Conservation (phyloP, 2,329 filamentous ascomycete genomes). For the Ilyonectria mors-panacis region DNA sequence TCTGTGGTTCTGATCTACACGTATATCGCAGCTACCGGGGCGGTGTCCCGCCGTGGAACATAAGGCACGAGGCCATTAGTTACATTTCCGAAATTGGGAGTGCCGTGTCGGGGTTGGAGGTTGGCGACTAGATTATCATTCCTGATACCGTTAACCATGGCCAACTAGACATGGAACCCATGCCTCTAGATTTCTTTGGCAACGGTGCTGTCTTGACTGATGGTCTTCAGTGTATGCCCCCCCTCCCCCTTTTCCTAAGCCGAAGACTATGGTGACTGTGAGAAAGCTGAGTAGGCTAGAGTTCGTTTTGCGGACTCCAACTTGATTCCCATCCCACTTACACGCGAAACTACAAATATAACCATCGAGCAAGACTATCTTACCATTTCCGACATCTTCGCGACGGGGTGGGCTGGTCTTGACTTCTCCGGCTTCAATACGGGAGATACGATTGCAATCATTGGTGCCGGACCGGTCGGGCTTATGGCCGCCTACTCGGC, state of each 20-base stretch:
- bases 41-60: neutral
- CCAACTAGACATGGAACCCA: conserved; percentile 9
- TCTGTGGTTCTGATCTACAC: conserved; percentile 14
- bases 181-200: neutral
- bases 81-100: conserved; percentile 10
- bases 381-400: conserved; percentile 18
- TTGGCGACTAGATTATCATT: conserved; percentile 16
- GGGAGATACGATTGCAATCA: conserved; percentile 17
- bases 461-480: conserved; percentile 21
- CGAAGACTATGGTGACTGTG: too few relatives aligned
- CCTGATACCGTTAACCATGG: conserved; percentile 14
- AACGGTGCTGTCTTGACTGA: too few relatives aligned
- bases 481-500: conserved; percentile 18
- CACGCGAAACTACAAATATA: neutral
- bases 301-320: neutral
- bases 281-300: neutral
- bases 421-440: conserved; percentile 13
- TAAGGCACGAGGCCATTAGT: conserved; percentile 16
- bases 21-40: conserved; percentile 7
- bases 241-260: too few relatives aligned
- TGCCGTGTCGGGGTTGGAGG: conserved; percentile 1
- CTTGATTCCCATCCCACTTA: neutral
- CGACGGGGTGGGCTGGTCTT: conserved; percentile 18
- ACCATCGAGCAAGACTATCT: conserved; percentile 17
- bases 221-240: neutral